Percentiles rank a stretch among this genome's conserved stretches.
Evolutionary conservation across 768 basidiomycete genomes (phyloP).

Genomic region (Ramaria sp.): DNA sequence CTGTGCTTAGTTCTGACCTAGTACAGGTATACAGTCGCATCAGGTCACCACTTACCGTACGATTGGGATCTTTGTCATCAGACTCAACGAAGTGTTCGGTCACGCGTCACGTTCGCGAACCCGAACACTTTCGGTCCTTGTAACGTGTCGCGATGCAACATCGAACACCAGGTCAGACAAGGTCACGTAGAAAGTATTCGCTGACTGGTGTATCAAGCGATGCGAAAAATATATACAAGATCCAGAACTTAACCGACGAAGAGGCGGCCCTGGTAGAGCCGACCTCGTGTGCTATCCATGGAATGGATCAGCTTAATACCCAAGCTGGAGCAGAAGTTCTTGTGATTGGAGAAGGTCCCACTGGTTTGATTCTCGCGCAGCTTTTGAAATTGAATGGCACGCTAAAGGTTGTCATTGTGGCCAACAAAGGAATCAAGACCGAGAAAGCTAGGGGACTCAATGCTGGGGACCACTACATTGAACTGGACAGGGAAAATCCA

Average conservation of each 20-base stretch:
- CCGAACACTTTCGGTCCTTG: no score
- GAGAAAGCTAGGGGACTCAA: slow-evolving; percentile 72
- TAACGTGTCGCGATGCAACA: no score
- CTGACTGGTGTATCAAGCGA: slow-evolving; percentile 26
- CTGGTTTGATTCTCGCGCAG: slow-evolving; percentile 84
- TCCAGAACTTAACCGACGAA: slow-evolving; percentile 78
- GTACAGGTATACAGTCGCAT: no score
- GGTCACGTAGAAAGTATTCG: no score
- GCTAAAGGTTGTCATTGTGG: slow-evolving; percentile 67
- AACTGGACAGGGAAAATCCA: slow-evolving; percentile 68
- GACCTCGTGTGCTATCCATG: slow-evolving; percentile 85
- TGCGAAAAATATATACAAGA: slow-evolving; percentile 78
- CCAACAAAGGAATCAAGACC: slow-evolving; percentile 87
- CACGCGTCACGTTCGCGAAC: no score
- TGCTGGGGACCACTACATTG: slow-evolving; percentile 77
- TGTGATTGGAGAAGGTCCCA: slow-evolving; percentile 83
- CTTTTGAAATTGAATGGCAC: slow-evolving; percentile 84
- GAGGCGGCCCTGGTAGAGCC: slow-evolving; percentile 86
- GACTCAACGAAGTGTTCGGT: no score
- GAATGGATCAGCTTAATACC: slow-evolving; percentile 77
- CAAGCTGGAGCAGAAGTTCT: slow-evolving; percentile 82
- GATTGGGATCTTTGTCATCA: no score
- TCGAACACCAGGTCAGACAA: no score
- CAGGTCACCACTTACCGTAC: no score
- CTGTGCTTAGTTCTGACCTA: no score